A percentile compares a stretch with the other conserved stretches of the same genome.
Evolutionary conservation across 371 early-diverging fungal species (phyloP).

Genomic region (Mortierella sp.): DNA sequence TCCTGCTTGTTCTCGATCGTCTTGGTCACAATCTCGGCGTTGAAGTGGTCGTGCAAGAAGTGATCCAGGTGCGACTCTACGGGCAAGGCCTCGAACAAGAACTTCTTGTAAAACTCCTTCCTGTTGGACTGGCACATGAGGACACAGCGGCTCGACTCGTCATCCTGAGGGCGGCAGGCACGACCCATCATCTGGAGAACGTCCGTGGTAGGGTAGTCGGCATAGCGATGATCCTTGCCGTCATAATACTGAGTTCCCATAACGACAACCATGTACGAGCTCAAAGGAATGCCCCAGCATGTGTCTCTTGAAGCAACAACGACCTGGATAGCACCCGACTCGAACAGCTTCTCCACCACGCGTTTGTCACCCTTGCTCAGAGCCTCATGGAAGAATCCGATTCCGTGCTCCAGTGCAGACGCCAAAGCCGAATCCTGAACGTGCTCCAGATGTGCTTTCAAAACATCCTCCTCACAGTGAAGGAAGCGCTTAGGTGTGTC

Average conservation of each 20-base stretch:
- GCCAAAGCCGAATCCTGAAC: conserved; percentile 82
- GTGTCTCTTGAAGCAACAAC: conserved; percentile 92
- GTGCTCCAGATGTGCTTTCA: conserved; percentile 71
- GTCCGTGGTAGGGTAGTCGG: conserved; percentile 94
- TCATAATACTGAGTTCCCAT: conserved; percentile 98
- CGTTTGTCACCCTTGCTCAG: conserved; percentile 78
- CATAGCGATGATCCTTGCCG: conserved; percentile 95
- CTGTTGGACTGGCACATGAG: conserved; percentile 95
- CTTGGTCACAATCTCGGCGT: conserved; percentile 94
- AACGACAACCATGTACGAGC: conserved; percentile 87
- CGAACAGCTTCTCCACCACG: conserved; percentile 84
- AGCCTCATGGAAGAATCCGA: conserved; percentile 95
- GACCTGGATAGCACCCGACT: conserved; percentile 87
- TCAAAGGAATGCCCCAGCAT: conserved; percentile 90
- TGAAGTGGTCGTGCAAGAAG: conserved; percentile 94
- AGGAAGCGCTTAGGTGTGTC: conserved; percentile 84
- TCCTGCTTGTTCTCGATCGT: conserved; percentile 98
- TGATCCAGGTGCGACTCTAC: conserved; percentile 95
- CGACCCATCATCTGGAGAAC: conserved; percentile 98
- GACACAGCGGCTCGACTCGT: conserved; percentile 85
- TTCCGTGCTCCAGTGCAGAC: conserved; percentile 83
- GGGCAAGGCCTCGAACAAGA: conserved; percentile 94
- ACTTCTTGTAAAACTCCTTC: conserved; percentile 97
- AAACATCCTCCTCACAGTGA: conserved; percentile 74
- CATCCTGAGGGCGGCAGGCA: conserved; percentile 79